These are phyloP conservation scores for Suillus discolor DNA, from an alignment of 768 basidiomycete species.

Conservation along the genomic window DNA sequence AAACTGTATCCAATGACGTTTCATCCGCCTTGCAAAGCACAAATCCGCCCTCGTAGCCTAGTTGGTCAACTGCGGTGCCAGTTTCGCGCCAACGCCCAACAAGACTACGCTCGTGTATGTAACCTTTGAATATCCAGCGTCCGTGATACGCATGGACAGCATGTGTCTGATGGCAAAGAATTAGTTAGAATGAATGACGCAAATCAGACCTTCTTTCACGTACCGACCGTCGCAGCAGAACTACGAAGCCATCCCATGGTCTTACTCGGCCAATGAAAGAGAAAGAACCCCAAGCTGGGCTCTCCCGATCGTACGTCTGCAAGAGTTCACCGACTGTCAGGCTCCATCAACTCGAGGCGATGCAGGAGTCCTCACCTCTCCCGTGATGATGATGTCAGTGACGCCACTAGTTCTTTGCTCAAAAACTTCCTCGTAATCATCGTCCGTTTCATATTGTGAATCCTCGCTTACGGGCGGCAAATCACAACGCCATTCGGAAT, in stretches of 20 bases:
- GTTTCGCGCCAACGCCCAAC: conserved; percentile 60
- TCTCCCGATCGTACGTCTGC: conserved; percentile 46
- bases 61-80: conserved; percentile 36
- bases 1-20: conserved; percentile 5
- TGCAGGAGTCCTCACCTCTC: conserved; percentile 40
- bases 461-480: conserved; percentile 12
- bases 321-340: not conserved
- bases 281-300: conserved; percentile 52
- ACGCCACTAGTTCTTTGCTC: conserved; percentile 43
- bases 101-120: conserved; percentile 50
- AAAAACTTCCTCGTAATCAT: conserved; percentile 42
- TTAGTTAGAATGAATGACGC: conserved; percentile 8
- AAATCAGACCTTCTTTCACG: conserved; percentile 19
- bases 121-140: conserved; percentile 55
- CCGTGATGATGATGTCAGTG: conserved; percentile 55
- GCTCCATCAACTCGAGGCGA: not conserved
- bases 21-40: conserved; percentile 40
- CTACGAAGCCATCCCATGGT: conserved; percentile 53
- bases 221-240: conserved; percentile 49
- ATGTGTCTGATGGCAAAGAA: conserved; percentile 35
- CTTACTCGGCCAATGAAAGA: conserved; percentile 50
- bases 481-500: conserved; percentile 27
- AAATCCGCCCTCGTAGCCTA: conserved; percentile 56
- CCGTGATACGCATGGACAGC: conserved; percentile 35
- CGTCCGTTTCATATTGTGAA: conserved; percentile 30